Percentiles rank a stretch among this genome's conserved stretches.
Evolutionary conservation across 2,329 filamentous ascomycete genomes (phyloP).

Genomic region (Fusarium tanahbumbuense): DNA sequence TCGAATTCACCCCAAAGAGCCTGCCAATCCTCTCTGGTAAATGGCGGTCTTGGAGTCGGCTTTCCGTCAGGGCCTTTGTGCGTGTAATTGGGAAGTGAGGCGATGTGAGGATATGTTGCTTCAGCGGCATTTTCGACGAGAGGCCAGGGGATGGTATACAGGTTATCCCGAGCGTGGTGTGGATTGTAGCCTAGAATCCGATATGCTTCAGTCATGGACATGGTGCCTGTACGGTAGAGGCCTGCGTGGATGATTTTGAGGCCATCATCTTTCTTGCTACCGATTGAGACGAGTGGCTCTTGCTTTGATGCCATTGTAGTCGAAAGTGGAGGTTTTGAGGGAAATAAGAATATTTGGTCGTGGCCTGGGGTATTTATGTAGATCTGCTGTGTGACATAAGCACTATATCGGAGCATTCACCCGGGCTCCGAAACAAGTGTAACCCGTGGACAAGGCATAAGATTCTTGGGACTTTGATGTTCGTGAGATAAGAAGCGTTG

Average conservation of each 20-base stretch:
- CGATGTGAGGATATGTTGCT: constrained; percentile 19
- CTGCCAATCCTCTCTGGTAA: neutral
- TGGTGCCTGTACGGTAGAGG: constrained; percentile 11
- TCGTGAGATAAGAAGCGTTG: neutral
- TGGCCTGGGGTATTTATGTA: neutral
- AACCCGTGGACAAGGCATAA: neutral
- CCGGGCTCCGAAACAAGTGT: neutral
- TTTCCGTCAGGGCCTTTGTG: neutral
- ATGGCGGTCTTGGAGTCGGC: neutral
- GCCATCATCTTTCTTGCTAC: fast-evolving
- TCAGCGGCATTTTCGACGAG: constrained; percentile 18
- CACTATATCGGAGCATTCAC: neutral
- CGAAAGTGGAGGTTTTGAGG: fast-evolving
- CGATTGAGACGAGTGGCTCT: fast-evolving
- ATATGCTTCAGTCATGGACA: constrained; percentile 19
- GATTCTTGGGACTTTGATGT: neutral
- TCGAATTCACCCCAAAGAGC: constrained; percentile 14
- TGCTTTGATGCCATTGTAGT: neutral
- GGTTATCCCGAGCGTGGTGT: constrained; percentile 1
- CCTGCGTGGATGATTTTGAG: constrained; percentile 13
- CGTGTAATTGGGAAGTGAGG: neutral
- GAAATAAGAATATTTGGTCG: too few relatives aligned
- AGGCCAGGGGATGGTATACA: neutral
- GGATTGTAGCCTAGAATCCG: constrained; percentile 1
- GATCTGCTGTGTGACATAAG: neutral